Conservation (phyloP, 768 basidiomycete genomes). For the Boletus barrowsii region DNA sequence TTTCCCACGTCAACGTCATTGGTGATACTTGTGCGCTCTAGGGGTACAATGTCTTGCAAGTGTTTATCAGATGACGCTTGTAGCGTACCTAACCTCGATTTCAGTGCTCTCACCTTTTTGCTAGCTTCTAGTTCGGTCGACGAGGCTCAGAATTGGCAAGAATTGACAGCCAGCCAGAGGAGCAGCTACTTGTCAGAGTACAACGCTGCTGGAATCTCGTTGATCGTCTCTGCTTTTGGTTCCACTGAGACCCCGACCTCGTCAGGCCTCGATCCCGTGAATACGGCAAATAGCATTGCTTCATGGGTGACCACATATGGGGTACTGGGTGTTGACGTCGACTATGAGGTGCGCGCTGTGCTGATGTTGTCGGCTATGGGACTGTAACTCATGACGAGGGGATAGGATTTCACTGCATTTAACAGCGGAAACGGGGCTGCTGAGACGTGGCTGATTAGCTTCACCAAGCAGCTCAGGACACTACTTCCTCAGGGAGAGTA, state of each 20-base stretch:
- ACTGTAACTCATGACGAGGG: not conserved
- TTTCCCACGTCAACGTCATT: not conserved
- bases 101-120: constrained; percentile 42
- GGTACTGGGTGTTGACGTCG: constrained; percentile 51
- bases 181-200: constrained; percentile 46
- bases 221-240: constrained; percentile 57
- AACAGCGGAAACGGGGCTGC: constrained; percentile 36
- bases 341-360: constrained; percentile 40
- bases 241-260: constrained; percentile 42
- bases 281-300: constrained; percentile 43
- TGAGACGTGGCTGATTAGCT: constrained; percentile 34
- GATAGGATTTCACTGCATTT: constrained; percentile 35
- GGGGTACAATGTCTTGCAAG: constrained; percentile 37
- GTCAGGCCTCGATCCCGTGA: constrained; percentile 36
- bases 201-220: constrained; percentile 49
- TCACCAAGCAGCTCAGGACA: constrained; percentile 32
- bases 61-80: not conserved
- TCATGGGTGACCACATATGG: constrained; percentile 45
- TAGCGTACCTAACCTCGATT: not conserved
- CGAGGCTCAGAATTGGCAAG: constrained; percentile 45
- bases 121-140: constrained; percentile 40
- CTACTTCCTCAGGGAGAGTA: constrained; percentile 33
- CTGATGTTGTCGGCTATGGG: not conserved
- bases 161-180: constrained; percentile 36
- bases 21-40: constrained; percentile 1